A percentile compares a stretch with the other conserved stretches of the same genome.
phyloP scores from a whole-genome alignment of 345 rosid genomes.

The Populus deltoides region DNA sequence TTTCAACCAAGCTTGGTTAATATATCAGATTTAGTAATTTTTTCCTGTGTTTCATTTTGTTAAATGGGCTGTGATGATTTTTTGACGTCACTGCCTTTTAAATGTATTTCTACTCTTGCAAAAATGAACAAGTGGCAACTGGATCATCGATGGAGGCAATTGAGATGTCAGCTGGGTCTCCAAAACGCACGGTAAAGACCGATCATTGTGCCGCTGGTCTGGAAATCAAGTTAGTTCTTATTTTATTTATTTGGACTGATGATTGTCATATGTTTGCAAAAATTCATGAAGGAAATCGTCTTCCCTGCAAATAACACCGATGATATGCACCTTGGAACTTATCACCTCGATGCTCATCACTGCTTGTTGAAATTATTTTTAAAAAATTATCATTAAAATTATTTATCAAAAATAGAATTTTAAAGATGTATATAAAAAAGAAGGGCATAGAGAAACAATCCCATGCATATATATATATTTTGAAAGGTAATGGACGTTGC shows the following conservation, averaged over 20 bases:
- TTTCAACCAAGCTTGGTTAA: too few relatives aligned
- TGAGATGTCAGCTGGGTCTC: constrained; percentile 55
- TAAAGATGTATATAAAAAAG: too few relatives aligned
- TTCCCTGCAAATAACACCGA: constrained; percentile 53
- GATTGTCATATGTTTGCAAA: background rate
- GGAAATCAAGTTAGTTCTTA: background rate
- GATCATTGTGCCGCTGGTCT: constrained; percentile 7
- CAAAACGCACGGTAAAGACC: constrained; percentile 62
- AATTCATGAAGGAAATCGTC: constrained; percentile 49
- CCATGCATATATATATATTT: too few relatives aligned
- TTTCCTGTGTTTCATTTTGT: too few relatives aligned
- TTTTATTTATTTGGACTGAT: constrained; percentile 1
- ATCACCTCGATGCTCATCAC: constrained; percentile 56
- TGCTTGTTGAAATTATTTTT: constrained; percentile 11
- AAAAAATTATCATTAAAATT: too few relatives aligned
- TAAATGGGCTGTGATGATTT: too few relatives aligned
- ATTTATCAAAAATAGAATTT: too few relatives aligned
- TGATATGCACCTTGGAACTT: constrained; percentile 64
- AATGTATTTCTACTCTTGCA: constrained; percentile 27
- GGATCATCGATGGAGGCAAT: constrained; percentile 64
- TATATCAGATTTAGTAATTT: too few relatives aligned
- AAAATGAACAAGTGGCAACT: constrained; percentile 72
- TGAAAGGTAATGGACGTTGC: too few relatives aligned
- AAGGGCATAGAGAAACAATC: too few relatives aligned
- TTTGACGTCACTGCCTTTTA: background rate